Evolutionary conservation across 148 eudicot genomes (phyloP), one percentile per base, ranked within the genome.

Genomic region (Dysphania ambrosioides): DNA sequence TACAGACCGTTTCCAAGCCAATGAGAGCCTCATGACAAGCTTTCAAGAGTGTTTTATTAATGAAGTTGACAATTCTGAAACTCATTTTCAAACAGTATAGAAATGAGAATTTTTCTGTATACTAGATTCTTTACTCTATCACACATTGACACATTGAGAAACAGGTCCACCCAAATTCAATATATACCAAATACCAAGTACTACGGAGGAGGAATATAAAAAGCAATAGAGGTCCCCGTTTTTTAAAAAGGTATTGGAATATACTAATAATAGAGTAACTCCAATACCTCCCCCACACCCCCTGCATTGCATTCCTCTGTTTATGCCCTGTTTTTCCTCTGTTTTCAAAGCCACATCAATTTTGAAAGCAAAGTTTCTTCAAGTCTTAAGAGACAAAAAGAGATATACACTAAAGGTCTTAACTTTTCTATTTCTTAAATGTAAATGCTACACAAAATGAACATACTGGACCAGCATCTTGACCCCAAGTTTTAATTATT

Each of bases 301-400:
- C n/a, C n/a, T n/a, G n/a, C n/a, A n/a, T n/a, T 67, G 32, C 71
- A 67, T 40, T 9, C 23, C 70, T 66, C 75, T 77, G 71, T 72
- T 78, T n/a, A n/a, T n/a, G n/a, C n/a, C n/a, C n/a, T n/a, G n/a
- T 70, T 78, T n/a, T 77, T 72, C 6, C 64, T 31, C n/a, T n/a
- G n/a, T 44, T 42, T 44, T 66, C 53, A n/a, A 74, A 32, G 11
- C 2, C 27, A 47, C 53, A 47, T 4, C 53, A 47, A 47, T 23
- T 41, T 41, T 55, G 75, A 80, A 65, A 57, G 79, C 77, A 38
- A 66, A 12, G 66, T 35, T 5, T 62, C 63, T 8, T 30, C 55
- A 12, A 69, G 49, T 60, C 53, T 51, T 27, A 11, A n/a, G 9
- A 31, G 8, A 11, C 21, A 67, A 0, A 76, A 68, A 41, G 56